Percentiles rank a stretch among this genome's conserved stretches.
These are phyloP conservation scores for Cydonia oblonga DNA, from an alignment of 331 rosid genomes.

Conservation along the genomic window DNA sequence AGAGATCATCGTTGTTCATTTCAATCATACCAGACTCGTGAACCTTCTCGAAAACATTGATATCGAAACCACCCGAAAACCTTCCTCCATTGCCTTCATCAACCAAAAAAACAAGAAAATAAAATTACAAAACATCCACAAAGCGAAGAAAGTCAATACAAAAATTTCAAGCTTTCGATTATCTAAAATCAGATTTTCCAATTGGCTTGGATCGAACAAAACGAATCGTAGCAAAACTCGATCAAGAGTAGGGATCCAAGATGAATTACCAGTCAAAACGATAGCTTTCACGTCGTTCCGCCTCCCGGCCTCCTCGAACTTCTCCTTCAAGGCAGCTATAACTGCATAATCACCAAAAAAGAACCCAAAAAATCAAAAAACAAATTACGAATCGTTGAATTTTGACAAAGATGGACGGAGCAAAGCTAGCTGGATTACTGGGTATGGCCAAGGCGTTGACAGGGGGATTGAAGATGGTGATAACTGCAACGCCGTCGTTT, in stretches of 20 bases:
- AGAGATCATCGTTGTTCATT: not conserved
- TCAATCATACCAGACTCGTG: constrained; percentile 59
- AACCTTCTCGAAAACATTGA: constrained; percentile 75
- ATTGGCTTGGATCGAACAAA: not conserved
- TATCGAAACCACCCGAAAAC: constrained; percentile 96
- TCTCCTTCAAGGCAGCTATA: constrained; percentile 52
- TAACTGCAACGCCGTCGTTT: constrained; percentile 75
- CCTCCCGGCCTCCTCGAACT: constrained; percentile 58
- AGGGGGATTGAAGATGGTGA: constrained; percentile 76
- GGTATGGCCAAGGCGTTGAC: constrained; percentile 81
- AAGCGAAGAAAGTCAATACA: not conserved
- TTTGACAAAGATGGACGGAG: not conserved
- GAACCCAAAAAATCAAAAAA: no score
- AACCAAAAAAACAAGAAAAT: not conserved
- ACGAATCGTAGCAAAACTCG: not conserved
- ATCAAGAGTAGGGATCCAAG: not conserved
- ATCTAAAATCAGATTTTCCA: not conserved
- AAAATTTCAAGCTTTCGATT: not conserved
- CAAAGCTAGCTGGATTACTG: constrained; percentile 19
- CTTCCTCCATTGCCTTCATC: constrained; percentile 67
- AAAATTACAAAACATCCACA: not conserved
- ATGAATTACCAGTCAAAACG: constrained; percentile 63
- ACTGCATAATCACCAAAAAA: constrained; percentile 28
- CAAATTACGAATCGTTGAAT: not conserved
- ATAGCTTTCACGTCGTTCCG: constrained; percentile 81